A percentile compares a stretch with the other conserved stretches of the same genome.
Conservation (phyloP, 345 rosid species). For the Corchorus capsularis region DNA sequence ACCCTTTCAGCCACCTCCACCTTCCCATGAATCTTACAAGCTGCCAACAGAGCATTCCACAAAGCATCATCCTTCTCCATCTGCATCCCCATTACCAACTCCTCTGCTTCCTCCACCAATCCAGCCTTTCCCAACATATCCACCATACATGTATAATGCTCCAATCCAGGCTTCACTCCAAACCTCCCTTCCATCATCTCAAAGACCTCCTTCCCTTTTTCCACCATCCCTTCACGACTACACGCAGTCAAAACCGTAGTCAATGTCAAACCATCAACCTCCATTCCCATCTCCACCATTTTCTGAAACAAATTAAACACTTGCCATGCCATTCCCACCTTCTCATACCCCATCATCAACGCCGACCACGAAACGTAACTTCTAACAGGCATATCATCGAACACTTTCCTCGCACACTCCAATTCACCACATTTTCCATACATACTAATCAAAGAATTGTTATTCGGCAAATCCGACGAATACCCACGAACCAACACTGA, state of each 20-base stretch:
- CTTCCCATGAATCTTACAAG: slow-evolving; percentile 35
- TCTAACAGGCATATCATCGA: slow-evolving; percentile 34
- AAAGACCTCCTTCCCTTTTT: slow-evolving; percentile 34
- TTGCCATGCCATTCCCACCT: slow-evolving; percentile 29
- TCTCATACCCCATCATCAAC: slow-evolving; percentile 34
- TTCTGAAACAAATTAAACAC: slow-evolving; percentile 35
- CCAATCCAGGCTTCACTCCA: slow-evolving; percentile 35
- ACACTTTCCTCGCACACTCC: slow-evolving; percentile 31
- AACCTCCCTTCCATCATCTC: slow-evolving; percentile 32
- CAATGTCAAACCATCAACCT: slow-evolving; percentile 33
- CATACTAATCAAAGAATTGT: slow-evolving; percentile 35
- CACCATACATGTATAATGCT: slow-evolving; percentile 45
- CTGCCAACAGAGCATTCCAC: slow-evolving; percentile 27
- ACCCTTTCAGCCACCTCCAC: slow-evolving; percentile 35
- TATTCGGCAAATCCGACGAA: slow-evolving; percentile 29
- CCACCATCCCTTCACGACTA: slow-evolving; percentile 38
- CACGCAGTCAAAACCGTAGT: slow-evolving; percentile 35
- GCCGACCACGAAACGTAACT: slow-evolving; percentile 38
- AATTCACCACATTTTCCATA: slow-evolving; percentile 38
- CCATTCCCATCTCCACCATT: slow-evolving; percentile 32
- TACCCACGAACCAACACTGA: slow-evolving; percentile 29
- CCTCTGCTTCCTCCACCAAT: slow-evolving; percentile 37
- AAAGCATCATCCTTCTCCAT: slow-evolving; percentile 30
- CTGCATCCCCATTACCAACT: slow-evolving; percentile 33
- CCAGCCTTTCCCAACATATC: slow-evolving; percentile 42